Percentiles rank a stretch among this genome's conserved stretches.
Evolutionary conservation across 192 early-diverging fungal genomes (phyloP).

Genomic region (Lunasporangiospora selenospora): DNA sequence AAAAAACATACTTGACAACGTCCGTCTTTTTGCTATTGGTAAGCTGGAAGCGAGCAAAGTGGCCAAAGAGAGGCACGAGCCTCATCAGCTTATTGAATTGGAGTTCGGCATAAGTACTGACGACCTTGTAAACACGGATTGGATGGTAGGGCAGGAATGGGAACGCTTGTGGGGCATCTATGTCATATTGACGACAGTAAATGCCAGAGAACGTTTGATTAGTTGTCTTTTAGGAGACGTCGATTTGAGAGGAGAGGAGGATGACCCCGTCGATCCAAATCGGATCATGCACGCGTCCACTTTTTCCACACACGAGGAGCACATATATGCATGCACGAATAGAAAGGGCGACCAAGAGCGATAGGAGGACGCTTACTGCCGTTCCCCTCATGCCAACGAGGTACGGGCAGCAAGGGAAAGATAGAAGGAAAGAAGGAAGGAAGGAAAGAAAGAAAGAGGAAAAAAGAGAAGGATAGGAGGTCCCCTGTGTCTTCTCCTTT

Average conservation of each 20-base stretch:
- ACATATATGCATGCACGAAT: too few relatives aligned
- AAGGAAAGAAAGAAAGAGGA: not conserved
- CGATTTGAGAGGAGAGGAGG: too few relatives aligned
- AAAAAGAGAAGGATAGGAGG: too few relatives aligned
- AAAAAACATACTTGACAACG: constrained; percentile 37
- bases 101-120: constrained; percentile 39
- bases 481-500: too few relatives aligned
- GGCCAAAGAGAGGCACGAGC: constrained; percentile 41
- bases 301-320: too few relatives aligned
- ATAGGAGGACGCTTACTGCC: too few relatives aligned
- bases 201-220: too few relatives aligned
- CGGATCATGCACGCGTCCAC: too few relatives aligned
- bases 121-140: constrained; percentile 47
- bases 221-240: too few relatives aligned
- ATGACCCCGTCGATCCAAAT: too few relatives aligned
- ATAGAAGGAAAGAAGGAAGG: not conserved
- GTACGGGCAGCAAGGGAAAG: not conserved
- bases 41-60: constrained; percentile 48
- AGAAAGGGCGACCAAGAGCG: too few relatives aligned
- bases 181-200: too few relatives aligned
- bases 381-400: not conserved
- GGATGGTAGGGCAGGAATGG: constrained; percentile 45
- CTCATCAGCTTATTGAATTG: constrained; percentile 45
- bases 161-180: constrained; percentile 42
- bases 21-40: constrained; percentile 47